These are phyloP conservation scores for Flaveria linearis DNA, from an alignment of 129 eudicot genomes.

Conservation along the genomic window DNA sequence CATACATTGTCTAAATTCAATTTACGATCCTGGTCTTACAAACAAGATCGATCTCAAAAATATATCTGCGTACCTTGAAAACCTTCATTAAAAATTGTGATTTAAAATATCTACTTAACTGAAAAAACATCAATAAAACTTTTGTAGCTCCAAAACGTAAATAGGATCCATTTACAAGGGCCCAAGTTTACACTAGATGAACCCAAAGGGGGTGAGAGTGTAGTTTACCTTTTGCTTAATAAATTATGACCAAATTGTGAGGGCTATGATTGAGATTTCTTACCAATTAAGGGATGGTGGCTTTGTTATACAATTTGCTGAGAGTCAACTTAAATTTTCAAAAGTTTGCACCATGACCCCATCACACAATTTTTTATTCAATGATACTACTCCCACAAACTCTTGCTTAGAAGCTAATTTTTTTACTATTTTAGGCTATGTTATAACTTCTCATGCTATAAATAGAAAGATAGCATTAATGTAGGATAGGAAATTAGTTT, in stretches of 20 bases:
- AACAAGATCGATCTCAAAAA: not conserved
- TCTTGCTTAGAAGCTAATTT: conserved; percentile 35
- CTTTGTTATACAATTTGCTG: conserved; percentile 27
- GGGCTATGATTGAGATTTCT: conserved; percentile 35
- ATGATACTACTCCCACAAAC: conserved; percentile 12
- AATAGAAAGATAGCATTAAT: conserved; percentile 5
- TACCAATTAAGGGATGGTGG: conserved; percentile 40
- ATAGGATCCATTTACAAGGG: conserved; percentile 24
- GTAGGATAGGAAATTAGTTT: not conserved
- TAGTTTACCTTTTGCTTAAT: conserved; percentile 21
- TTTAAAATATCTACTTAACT: not conserved
- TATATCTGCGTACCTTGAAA: not conserved
- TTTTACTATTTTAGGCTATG: conserved; percentile 27
- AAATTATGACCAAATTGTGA: conserved; percentile 15
- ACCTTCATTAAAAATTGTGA: not conserved
- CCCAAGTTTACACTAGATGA: conserved; percentile 10
- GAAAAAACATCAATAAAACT: not conserved
- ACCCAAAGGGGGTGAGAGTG: conserved; percentile 25
- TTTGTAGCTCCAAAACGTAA: not conserved
- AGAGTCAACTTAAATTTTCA: conserved; percentile 36
- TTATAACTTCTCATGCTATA: conserved; percentile 26
- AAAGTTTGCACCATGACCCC: conserved; percentile 31
- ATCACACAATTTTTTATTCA: conserved; percentile 14
- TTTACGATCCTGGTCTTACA: not conserved
- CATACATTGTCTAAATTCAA: not conserved